Percentiles rank a stretch among this genome's conserved stretches.
phyloP scores from a whole-genome alignment of 805 yeast genomes.

The Candida rishiriensis region DNA sequence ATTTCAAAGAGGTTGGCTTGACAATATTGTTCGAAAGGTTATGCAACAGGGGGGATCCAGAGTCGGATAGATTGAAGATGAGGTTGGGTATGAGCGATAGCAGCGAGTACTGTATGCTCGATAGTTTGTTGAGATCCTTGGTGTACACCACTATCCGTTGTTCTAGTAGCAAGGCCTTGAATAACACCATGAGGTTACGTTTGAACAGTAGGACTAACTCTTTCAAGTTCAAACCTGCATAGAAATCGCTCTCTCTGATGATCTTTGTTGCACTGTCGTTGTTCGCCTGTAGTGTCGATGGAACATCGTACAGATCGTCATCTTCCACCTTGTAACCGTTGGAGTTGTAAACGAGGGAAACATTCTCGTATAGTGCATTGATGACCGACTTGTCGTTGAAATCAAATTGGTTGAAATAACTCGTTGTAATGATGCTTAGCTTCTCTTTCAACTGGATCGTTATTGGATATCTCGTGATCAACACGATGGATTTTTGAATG shows the following conservation, averaged over 20 bases:
- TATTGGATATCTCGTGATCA: conserved; percentile 76
- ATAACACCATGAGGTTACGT: conserved; percentile 54
- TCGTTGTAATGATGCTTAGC: conserved; percentile 80
- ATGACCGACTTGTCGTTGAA: conserved; percentile 68
- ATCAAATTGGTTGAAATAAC: conserved; percentile 77
- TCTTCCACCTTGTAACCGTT: conserved; percentile 25
- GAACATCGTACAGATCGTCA: conserved; percentile 28
- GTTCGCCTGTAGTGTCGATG: neutral
- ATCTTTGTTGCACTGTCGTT: conserved; percentile 19
- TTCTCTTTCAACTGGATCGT: conserved; percentile 88
- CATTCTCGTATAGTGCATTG: conserved; percentile 64
- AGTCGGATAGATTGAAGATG: conserved; percentile 64
- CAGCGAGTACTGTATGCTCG: conserved; percentile 78
- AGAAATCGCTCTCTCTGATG: conserved; percentile 53
- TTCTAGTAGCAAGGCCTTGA: conserved; percentile 78
- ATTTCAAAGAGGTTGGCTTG: conserved; percentile 63
- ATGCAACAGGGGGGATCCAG: conserved; percentile 69
- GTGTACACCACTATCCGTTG: conserved; percentile 72
- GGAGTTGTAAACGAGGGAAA: conserved; percentile 39
- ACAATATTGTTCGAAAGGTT: conserved; percentile 46
- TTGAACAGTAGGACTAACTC: conserved; percentile 57
- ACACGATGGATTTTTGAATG: conserved; percentile 87
- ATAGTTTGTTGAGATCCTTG: conserved; percentile 71
- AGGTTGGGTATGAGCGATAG: conserved; percentile 81
- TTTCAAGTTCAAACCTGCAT: conserved; percentile 70